These are phyloP conservation scores for Juncus effusus DNA, from an alignment of 176 grass and related monocot genomes.

Conservation along the genomic window DNA sequence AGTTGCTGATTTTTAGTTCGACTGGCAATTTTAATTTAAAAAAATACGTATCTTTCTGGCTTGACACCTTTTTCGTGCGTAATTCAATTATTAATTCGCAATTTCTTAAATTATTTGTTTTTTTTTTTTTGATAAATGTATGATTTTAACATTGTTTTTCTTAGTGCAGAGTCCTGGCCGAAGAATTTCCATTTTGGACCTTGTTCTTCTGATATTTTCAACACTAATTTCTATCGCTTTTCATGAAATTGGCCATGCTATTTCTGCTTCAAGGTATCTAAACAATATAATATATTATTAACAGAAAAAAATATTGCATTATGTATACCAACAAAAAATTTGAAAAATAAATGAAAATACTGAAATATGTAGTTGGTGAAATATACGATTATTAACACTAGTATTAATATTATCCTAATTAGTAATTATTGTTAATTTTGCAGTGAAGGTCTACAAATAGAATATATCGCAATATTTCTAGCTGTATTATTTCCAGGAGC, in stretches of 20 bases:
- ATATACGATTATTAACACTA: too few species aligned
- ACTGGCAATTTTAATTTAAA: slow-evolving; percentile 36
- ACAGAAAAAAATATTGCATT: too few species aligned
- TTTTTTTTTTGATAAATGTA: background rate
- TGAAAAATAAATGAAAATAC: too few species aligned
- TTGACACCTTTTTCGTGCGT: slow-evolving; percentile 55
- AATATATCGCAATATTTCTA: slow-evolving; percentile 82
- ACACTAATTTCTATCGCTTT: slow-evolving; percentile 74
- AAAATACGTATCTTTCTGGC: slow-evolving; percentile 25
- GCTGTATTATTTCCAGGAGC: slow-evolving; percentile 83
- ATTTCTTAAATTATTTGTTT: too few species aligned
- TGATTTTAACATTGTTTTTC: slow-evolving; percentile 12
- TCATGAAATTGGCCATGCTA: slow-evolving; percentile 90
- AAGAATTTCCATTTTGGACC: slow-evolving; percentile 52
- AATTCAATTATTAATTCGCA: slow-evolving; percentile 9
- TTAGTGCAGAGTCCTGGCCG: slow-evolving; percentile 34
- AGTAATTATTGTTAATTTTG: slow-evolving; percentile 29
- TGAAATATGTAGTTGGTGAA: too few species aligned
- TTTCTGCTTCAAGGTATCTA: slow-evolving; percentile 80
- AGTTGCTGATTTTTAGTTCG: slow-evolving; percentile 65
- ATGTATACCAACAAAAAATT: too few species aligned
- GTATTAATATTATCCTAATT: slow-evolving; percentile 4
- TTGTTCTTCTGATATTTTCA: slow-evolving; percentile 50
- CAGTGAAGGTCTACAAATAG: slow-evolving; percentile 83
- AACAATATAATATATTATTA: too few species aligned